phyloP scores from a whole-genome alignment of 208 protist genomes.

The Leishmania tarentolae region DNA sequence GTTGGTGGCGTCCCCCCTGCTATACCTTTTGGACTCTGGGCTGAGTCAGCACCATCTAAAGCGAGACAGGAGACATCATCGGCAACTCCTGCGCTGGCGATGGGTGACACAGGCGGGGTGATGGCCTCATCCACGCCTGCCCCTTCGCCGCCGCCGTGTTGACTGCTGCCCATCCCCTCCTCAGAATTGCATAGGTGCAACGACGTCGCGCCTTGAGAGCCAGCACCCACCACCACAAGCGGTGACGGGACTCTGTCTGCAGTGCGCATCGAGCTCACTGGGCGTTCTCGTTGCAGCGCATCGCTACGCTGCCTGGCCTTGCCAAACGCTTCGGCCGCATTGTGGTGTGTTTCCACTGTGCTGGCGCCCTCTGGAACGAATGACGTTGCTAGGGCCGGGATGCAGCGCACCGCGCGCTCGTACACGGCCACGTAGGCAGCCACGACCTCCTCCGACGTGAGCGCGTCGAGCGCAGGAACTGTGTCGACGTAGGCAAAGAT shows the following conservation, averaged over 20 bases:
- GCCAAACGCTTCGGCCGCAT: background rate
- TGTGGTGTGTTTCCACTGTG: background rate
- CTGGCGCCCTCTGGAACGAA: background rate
- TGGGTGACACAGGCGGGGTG: constrained; percentile 31
- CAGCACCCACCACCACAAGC: background rate
- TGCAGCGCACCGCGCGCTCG: constrained; percentile 25
- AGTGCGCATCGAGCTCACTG: background rate
- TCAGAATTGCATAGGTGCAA: background rate
- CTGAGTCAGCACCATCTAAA: background rate
- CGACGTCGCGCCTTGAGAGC: background rate
- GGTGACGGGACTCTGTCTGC: background rate
- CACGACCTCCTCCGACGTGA: constrained; percentile 43
- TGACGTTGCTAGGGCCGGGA: constrained; percentile 28
- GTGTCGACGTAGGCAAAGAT: constrained; percentile 30
- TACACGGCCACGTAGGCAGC: constrained; percentile 40
- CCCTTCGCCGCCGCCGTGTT: background rate
- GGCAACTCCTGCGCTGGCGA: constrained; percentile 7
- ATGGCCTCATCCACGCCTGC: background rate
- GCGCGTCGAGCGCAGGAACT: constrained; percentile 43
- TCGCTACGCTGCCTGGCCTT: background rate
- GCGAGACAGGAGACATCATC: constrained; percentile 20
- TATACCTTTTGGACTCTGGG: background rate
- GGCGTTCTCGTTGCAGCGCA: background rate
- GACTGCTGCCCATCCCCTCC: background rate
- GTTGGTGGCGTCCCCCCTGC: background rate